These are phyloP conservation scores for Entomortierella parvispora DNA, from an alignment of 192 early-diverging fungal species.

Conservation along the genomic window DNA sequence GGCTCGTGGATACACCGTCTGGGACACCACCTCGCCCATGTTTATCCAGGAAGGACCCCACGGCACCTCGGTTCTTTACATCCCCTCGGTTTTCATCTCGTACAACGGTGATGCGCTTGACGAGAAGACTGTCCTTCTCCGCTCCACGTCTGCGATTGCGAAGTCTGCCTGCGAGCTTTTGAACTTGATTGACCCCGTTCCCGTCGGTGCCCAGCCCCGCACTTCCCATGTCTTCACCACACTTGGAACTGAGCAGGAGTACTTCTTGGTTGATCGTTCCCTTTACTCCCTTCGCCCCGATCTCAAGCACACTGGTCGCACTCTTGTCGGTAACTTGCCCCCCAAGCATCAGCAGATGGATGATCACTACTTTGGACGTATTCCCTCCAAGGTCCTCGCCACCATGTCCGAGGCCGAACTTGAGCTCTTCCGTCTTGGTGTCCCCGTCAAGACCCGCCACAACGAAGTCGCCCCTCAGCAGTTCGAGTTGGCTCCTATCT, in stretches of 20 bases:
- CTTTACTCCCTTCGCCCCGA: constrained; percentile 92
- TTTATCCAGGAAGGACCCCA: constrained; percentile 90
- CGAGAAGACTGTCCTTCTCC: constrained; percentile 93
- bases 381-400: constrained; percentile 88
- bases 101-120: no score
- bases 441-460: constrained; percentile 97
- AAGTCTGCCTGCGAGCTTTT: constrained; percentile 82
- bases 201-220: constrained; percentile 57
- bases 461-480: constrained; percentile 91
- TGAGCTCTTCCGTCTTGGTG: constrained; percentile 90
- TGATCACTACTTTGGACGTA: constrained; percentile 78
- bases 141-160: constrained; percentile 86
- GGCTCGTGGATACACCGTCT: constrained; percentile 98
- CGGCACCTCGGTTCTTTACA: constrained; percentile 60
- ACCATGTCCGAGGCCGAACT: constrained; percentile 91
- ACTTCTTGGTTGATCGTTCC: constrained; percentile 93
- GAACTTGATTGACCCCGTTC: constrained; percentile 69
- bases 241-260: constrained; percentile 78
- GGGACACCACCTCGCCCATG: constrained; percentile 95
- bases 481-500: constrained; percentile 94
- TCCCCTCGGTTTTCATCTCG: no score
- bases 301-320: constrained; percentile 93
- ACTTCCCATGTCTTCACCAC: constrained; percentile 88
- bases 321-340: constrained; percentile 88
- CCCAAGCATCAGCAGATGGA: constrained; percentile 62